Conservation (phyloP, 306 rosid genomes). For the Dalbergia oliveri region DNA sequence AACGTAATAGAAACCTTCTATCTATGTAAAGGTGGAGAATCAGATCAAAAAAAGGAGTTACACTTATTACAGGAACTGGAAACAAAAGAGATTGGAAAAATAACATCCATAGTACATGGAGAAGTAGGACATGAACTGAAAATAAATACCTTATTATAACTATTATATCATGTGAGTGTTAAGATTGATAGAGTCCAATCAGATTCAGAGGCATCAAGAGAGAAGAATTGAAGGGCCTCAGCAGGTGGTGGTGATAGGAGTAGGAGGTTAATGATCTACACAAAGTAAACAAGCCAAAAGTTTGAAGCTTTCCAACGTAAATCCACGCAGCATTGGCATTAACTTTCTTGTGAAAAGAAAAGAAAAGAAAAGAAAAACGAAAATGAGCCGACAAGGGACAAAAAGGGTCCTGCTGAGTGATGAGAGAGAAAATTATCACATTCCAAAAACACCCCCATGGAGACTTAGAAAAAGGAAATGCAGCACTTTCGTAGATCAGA, state of each 20-base stretch:
- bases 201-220: conserved; percentile 19
- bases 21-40: not conserved
- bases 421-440: conserved; percentile 34
- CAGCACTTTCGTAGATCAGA: not conserved
- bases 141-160: conserved; percentile 46
- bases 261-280: conserved; percentile 36
- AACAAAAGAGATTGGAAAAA: conserved; percentile 34
- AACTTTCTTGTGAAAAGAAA: not conserved
- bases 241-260: not conserved
- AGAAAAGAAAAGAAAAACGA: conserved; percentile 23
- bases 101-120: not conserved
- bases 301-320: conserved; percentile 67
- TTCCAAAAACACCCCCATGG: conserved; percentile 47
- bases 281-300: conserved; percentile 54
- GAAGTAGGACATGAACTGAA: conserved; percentile 38
- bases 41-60: conserved; percentile 16
- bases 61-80: conserved; percentile 31
- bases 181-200: conserved; percentile 46
- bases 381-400: conserved; percentile 57
- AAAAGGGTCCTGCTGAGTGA: conserved; percentile 57
- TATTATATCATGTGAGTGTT: conserved; percentile 25
- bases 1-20: conserved; percentile 14
- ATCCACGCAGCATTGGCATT: conserved; percentile 57
- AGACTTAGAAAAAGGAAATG: not conserved
- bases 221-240: conserved; percentile 21